A percentile compares a stretch with the other conserved stretches of the same genome.
Evolutionary conservation across 2,329 filamentous ascomycete species (phyloP).

Genomic region (Fusarium sp.): DNA sequence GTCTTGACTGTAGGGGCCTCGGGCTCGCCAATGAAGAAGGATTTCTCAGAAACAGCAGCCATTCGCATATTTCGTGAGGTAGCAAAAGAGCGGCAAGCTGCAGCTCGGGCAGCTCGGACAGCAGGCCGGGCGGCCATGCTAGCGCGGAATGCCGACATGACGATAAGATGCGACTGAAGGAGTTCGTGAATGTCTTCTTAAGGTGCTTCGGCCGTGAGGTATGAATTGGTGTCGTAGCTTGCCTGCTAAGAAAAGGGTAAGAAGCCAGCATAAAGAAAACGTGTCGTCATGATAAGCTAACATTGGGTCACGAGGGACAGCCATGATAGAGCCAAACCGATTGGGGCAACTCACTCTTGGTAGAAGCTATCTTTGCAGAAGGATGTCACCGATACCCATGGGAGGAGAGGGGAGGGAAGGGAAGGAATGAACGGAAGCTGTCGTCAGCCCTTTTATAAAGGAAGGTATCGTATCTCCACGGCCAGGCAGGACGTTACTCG

Average conservation of each 20-base stretch:
- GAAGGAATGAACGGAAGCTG: conserved; percentile 5
- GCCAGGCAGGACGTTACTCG: conserved; percentile 14
- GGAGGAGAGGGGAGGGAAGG: background rate
- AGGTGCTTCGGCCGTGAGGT: background rate
- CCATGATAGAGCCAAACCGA: conserved; percentile 8
- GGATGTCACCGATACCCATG: conserved; percentile 4
- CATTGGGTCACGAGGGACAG: conserved; percentile 7
- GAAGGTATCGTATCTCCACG: conserved; percentile 15
- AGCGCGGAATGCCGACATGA: conserved; percentile 52
- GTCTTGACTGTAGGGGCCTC: conserved; percentile 67
- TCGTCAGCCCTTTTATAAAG: conserved; percentile 31
- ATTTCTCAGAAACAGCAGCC: conserved; percentile 51
- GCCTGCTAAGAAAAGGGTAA: background rate
- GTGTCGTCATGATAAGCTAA: conserved; percentile 35
- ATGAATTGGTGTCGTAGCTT: conserved; percentile 5
- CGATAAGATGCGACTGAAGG: conserved; percentile 18
- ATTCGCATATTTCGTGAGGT: conserved; percentile 43
- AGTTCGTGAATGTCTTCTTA: background rate
- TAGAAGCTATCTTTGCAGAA: background rate
- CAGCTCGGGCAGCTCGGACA: conserved; percentile 31
- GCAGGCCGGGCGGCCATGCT: conserved; percentile 45
- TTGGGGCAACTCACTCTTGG: conserved; percentile 28
- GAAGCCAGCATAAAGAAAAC: conserved; percentile 3
- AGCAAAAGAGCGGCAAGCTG: conserved; percentile 44
- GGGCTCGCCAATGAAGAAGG: conserved; percentile 65